Evolutionary conservation across 2,329 filamentous ascomycete species (phyloP).

Genomic region (Fusarium avenaceum): DNA sequence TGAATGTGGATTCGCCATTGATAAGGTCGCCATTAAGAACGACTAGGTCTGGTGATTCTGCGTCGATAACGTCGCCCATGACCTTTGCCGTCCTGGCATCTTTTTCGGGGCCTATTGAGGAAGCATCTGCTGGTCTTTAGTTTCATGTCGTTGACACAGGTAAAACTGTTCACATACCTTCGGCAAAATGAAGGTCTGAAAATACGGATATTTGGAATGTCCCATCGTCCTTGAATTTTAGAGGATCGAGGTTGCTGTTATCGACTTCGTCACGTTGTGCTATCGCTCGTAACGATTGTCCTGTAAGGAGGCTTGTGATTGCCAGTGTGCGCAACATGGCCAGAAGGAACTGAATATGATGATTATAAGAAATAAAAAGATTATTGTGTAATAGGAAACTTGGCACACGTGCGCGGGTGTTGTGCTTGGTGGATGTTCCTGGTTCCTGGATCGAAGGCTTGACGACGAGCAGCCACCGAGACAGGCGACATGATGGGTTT

Average conservation of each 20-base stretch:
- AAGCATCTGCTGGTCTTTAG: conserved; percentile 28
- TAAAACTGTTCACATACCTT: conserved; percentile 8
- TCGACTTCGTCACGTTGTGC: conserved; percentile 17
- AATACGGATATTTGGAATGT: conserved; percentile 39
- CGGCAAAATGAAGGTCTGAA: conserved; percentile 39
- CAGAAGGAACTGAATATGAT: not conserved
- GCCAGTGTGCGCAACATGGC: conserved; percentile 25
- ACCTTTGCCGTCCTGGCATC: conserved; percentile 55
- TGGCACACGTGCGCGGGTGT: not conserved
- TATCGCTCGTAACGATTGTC: conserved; percentile 4
- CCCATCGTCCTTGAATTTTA: conserved; percentile 30
- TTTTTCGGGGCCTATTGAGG: conserved; percentile 52
- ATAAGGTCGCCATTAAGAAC: conserved; percentile 79
- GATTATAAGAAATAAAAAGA: no score
- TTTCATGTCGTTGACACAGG: rapidly evolving
- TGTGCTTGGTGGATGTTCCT: not conserved
- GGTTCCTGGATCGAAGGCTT: conserved; percentile 1
- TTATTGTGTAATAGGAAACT: not conserved
- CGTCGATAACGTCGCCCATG: conserved; percentile 53
- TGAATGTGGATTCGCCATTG: conserved; percentile 71
- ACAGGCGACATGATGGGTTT: conserved; percentile 3
- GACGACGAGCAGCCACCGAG: not conserved
- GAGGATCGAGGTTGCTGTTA: conserved; percentile 31
- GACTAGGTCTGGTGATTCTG: conserved; percentile 65
- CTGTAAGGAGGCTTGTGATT: conserved; percentile 13